Base-by-base conservation (phyloP, 2,329 filamentous ascomycete genomes). In the Trichophyton simii region DNA sequence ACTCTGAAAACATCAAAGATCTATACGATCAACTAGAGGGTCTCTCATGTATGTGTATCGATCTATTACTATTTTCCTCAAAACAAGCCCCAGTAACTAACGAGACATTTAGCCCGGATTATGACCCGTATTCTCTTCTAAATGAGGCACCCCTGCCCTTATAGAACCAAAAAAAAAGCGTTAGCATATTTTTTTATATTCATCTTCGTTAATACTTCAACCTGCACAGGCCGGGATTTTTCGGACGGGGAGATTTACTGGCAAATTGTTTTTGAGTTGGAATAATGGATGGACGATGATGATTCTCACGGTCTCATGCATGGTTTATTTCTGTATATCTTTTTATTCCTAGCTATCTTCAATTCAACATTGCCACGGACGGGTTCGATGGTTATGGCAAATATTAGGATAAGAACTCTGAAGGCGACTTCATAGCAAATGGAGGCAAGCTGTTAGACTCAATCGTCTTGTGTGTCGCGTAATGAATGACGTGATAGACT, bases 1-100 rank as follows among this genome's bases (percentile, higher is more conserved):
- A 87, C 70, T 82, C 83, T 58, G 80, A 80, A 46, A 87, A 96
- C 70, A 90, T 97, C 73, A 91, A 89, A 76, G 86, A 90, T 63
- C 84, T 99, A 60, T 90, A 87, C 67, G 87, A 92, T 67, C 86
- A 82, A 69, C 80, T 99, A 44, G 91, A 97, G 74, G 83, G 82
- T 63, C 80, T 96, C 65, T 85, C 81, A 75, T 91, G 88, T 89
- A 82, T 80, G 87, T 77, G 22, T 13, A 46, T 57, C 38, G 41
- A 48, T 3, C 3, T 44, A 11, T 18, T n/a, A 42, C 52, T 42
- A 55, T 36, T n/a, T n/a, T 34, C 57, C 36, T 62, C 25, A 42
- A 57, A 31, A 11, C 38, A 8, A 57, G n/a, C 11, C 3, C 34
- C 11, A 4, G 3, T 15, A 55, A 50, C 60, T 25, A 36, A 62